Evolutionary conservation across 371 early-diverging fungal genomes (phyloP), one percentile per base, ranked within the genome.

Genomic region (Circinella umbellata): DNA sequence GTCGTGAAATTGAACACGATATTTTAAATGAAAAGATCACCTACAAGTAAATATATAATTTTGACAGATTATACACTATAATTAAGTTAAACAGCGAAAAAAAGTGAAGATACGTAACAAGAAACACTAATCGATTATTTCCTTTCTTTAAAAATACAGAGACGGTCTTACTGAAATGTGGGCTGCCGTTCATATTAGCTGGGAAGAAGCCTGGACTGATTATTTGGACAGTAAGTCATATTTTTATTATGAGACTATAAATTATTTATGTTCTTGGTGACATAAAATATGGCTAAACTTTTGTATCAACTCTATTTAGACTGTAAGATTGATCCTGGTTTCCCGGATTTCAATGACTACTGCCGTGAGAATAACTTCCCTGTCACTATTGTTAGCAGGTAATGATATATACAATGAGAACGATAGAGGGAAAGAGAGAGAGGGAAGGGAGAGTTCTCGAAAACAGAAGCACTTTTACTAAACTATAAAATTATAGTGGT

Each of bases 191-290:
- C 79, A 81, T 60, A 68, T 89, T 37, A 74, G 81, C 36, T 89
- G 85, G 84, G 86, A 87, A 3, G 86, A 89, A 68, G 91, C 90
- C 0, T 77, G 88, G 74, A 36, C 70, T 18, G 83, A 83, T n/a
- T 76, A 86, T 59, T 70, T 90, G 37, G 75, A 85, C 61, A 66
- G 86, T 86, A 76, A 70, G 73, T 60, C 27, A 27, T 27, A 27
- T 27, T 27, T 27, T 27, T 27, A 42, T 42, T 42, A 42, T 42
- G 11, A 42, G 11, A 42, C 1, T 42, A 42, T 11, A 42, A 42
- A 42, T 42, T 2, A 42, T 42, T 1, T 42, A 42, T 42, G 42
- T 9, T 42, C 1, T 27, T 27, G 27, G 27, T 27, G 27, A 27
- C 2, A 27, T 42, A 42, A 11, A 42, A 9, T 42, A 11, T 1